Evolutionary conservation across 352 stramenopile species (phyloP), one percentile per base, ranked within the genome.

Genomic region (Globisporangium carolinianum): DNA sequence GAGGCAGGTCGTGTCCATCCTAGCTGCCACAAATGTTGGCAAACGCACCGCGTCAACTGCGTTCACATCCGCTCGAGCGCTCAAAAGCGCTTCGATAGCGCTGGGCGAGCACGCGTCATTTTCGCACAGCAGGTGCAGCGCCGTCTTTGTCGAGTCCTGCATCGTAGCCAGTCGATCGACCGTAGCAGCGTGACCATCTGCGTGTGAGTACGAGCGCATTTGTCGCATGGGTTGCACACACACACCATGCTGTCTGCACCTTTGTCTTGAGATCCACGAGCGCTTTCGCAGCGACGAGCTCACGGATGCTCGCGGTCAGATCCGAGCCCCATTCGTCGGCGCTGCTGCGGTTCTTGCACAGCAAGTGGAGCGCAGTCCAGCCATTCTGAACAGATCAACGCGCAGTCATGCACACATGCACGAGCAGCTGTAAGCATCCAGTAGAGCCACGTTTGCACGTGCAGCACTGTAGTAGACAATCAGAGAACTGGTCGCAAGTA

Each of bases 71-170:
- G 69, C 58, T 0, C 67, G 61, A 14, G 73, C 69, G 24, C 76
- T 68, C 4, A 91, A 52, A 15, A 94, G 63, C 11, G 65, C 47
- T 37, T 72, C 50, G 9, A 92, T 45, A 11, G 75, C 59, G 0
- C 62, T 57, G 12, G 18, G 49, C 1, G 69, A 75, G 24, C 79
- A 69, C 5, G 57, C 52, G 56, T 91, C 81, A 55, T 89, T 94
- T 57, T 86, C 81, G 57, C 81, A 91, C 17, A 93, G 60, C 17
- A 90, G 57, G 59, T 93, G 83, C 39, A 93, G 76, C 47, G 79
- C 73, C 2, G 77, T 72, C 55, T 84, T 84, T 52, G 71, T 69
- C 32, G 67, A 74, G 49, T 81, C 70, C 74, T 84, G 51, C 15
- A 5, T 42, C 45, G 56, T 24, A 24, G 24, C 24, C 24, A 24